Evolutionary conservation across 306 rosid species (phyloP).

Genomic region (Inga laurina): DNA sequence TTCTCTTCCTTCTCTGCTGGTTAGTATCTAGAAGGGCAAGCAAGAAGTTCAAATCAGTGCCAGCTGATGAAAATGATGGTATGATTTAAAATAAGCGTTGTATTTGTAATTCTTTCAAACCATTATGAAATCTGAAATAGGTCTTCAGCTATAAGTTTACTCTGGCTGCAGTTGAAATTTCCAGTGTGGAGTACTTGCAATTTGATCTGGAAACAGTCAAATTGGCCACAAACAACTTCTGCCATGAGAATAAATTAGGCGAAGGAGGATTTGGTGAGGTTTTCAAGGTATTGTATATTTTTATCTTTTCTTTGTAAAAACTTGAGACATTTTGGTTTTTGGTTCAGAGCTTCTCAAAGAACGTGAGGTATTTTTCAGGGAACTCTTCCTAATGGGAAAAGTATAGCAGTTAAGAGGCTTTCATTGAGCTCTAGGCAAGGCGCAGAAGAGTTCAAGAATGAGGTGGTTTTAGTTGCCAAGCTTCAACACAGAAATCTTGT

Average conservation of each 20-base stretch:
- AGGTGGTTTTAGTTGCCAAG: slow-evolving; percentile 41
- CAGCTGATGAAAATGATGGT: slow-evolving; percentile 26
- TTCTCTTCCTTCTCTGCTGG: slow-evolving; percentile 18
- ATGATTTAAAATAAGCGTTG: not conserved
- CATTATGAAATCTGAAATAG: not conserved
- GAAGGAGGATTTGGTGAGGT: slow-evolving; percentile 63
- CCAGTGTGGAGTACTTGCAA: slow-evolving; percentile 38
- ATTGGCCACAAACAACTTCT: slow-evolving; percentile 49
- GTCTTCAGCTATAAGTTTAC: not conserved
- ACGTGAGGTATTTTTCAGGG: slow-evolving; percentile 36
- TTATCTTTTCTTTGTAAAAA: not conserved
- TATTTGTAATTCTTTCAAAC: not conserved
- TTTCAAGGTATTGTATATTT: slow-evolving; percentile 45
- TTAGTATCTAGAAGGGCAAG: not conserved
- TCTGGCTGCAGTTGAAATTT: slow-evolving; percentile 33
- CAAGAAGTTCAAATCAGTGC: not conserved
- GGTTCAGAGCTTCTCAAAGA: not conserved
- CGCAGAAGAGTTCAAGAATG: slow-evolving; percentile 39
- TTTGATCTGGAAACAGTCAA: slow-evolving; percentile 41
- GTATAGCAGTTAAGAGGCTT: slow-evolving; percentile 53
- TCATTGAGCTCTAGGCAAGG: slow-evolving; percentile 42
- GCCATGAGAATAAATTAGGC: slow-evolving; percentile 43
- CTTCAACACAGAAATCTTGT: slow-evolving; percentile 42
- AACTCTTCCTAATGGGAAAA: slow-evolving; percentile 29
- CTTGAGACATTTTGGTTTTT: not conserved